These are phyloP conservation scores for Cymbidium sinense DNA, from an alignment of 106 monocot species.

Conservation along the genomic window DNA sequence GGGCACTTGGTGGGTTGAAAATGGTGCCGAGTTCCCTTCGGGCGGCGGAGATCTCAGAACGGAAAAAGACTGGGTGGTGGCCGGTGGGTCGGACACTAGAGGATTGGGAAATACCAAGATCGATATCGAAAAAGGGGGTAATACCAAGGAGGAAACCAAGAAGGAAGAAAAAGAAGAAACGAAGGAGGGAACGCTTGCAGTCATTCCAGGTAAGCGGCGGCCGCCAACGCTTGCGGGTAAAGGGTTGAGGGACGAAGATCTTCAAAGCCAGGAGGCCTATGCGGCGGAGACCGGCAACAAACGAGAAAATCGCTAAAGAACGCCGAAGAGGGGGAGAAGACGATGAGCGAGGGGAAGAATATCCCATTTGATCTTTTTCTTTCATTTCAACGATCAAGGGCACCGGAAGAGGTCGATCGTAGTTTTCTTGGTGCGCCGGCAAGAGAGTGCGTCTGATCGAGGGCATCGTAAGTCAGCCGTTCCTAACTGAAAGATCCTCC, in stretches of 20 bases:
- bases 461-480: slow-evolving; percentile 19
- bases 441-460: slow-evolving; percentile 33
- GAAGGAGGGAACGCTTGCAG: slow-evolving; percentile 21
- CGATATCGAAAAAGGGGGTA: slow-evolving; percentile 32
- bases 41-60: neutral
- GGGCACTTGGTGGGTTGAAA: neutral
- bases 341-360: slow-evolving; percentile 6
- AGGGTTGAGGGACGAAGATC: slow-evolving; percentile 4
- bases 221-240: slow-evolving; percentile 11
- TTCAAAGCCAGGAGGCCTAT: neutral
- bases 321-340: slow-evolving; percentile 3
- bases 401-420: neutral
- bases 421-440: slow-evolving; percentile 10
- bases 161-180: slow-evolving; percentile 36
- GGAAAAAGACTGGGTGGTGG: neutral
- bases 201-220: neutral
- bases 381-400: neutral
- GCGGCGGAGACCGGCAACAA: slow-evolving; percentile 7
- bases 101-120: neutral
- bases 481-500: neutral
- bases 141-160: slow-evolving; percentile 33
- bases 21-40: neutral
- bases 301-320: neutral
- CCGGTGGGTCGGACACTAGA: neutral
- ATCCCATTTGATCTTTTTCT: neutral